Evolutionary conservation across 2,329 filamentous ascomycete genomes (phyloP).

Genomic region (Ophiostoma montium): DNA sequence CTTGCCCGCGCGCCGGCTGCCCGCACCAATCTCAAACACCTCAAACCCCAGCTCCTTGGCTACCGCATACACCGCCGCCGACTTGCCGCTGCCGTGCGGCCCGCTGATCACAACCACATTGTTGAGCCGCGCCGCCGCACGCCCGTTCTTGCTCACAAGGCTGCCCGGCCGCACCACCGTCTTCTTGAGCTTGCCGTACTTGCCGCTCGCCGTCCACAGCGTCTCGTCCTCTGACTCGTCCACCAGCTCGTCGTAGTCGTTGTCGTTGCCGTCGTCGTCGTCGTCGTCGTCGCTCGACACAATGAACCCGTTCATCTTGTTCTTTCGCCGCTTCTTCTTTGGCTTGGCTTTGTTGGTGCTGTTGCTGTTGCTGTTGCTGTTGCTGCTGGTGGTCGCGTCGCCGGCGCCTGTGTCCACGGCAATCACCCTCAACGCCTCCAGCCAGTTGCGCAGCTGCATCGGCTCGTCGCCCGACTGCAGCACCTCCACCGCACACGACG

Average conservation of each 20-base stretch:
- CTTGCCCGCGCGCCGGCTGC: conserved; percentile 70
- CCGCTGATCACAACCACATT: conserved; percentile 85
- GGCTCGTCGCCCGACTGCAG: conserved; percentile 63
- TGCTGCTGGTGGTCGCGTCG: conserved; percentile 19
- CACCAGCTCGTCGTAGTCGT: conserved; percentile 56
- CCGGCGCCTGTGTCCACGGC: conserved; percentile 51
- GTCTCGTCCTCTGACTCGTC: conserved; percentile 51
- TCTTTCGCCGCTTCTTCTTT: conserved; percentile 51
- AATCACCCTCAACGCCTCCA: conserved; percentile 60
- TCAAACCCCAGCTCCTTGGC: conserved; percentile 87
- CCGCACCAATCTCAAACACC: conserved; percentile 85
- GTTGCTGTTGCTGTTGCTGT: conserved; percentile 22
- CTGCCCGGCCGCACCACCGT: conserved; percentile 36
- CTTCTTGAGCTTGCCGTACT: conserved; percentile 29
- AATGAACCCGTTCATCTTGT: conserved; percentile 68
- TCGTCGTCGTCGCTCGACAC: conserved; percentile 71
- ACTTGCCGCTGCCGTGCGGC: conserved; percentile 82
- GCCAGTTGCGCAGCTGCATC: conserved; percentile 62
- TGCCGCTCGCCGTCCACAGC: conserved; percentile 26
- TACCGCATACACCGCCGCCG: conserved; percentile 78
- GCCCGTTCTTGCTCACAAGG: conserved; percentile 18
- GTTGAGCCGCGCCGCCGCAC: conserved; percentile 34
- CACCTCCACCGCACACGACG: conserved; percentile 52
- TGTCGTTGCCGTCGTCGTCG: conserved; percentile 56
- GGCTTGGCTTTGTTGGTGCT: conserved; percentile 17